A percentile compares a stretch with the other conserved stretches of the same genome.
These are phyloP conservation scores for Rhodamnia rubescens DNA, from an alignment of 345 rosid species.

Conservation along the genomic window DNA sequence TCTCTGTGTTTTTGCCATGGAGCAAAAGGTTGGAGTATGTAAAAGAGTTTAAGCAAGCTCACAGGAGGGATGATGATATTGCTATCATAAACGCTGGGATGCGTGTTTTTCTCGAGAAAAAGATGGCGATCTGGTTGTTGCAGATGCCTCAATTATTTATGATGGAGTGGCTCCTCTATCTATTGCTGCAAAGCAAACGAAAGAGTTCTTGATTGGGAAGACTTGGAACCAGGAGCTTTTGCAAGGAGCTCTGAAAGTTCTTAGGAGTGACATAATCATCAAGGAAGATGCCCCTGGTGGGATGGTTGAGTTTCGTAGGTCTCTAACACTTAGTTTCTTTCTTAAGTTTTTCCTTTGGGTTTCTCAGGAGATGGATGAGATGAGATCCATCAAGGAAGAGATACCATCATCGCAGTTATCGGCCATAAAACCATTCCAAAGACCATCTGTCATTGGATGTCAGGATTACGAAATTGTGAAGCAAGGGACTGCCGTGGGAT, in stretches of 20 bases:
- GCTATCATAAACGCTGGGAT: constrained; percentile 95
- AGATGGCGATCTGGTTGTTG: constrained; percentile 35
- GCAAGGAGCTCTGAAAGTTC: constrained; percentile 46
- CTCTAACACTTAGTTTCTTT: constrained; percentile 80
- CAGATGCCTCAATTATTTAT: constrained; percentile 59
- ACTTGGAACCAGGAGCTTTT: constrained; percentile 52
- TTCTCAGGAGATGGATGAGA: constrained; percentile 37
- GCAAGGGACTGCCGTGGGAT: constrained; percentile 78
- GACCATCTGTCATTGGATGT: constrained; percentile 48
- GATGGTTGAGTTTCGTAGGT: constrained; percentile 89
- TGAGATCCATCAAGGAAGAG: constrained; percentile 21
- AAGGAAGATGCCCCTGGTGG: constrained; percentile 91
- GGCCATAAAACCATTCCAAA: constrained; percentile 47
- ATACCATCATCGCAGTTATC: constrained; percentile 56
- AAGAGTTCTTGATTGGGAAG: constrained; percentile 58
- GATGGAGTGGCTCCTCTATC: constrained; percentile 92
- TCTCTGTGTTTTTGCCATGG: constrained; percentile 86
- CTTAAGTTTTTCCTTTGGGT: constrained; percentile 90
- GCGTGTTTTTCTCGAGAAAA: constrained; percentile 65
- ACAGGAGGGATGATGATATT: constrained; percentile 92
- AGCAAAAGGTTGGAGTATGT: constrained; percentile 76
- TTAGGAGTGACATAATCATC: constrained; percentile 49
- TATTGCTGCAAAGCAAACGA: constrained; percentile 43
- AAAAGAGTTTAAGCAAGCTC: constrained; percentile 96
- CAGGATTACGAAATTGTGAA: constrained; percentile 71